Evolutionary conservation across 495 filamentous ascomycete genomes (phyloP), one percentile per base, ranked within the genome.

Genomic region (Haplographium delicatum): DNA sequence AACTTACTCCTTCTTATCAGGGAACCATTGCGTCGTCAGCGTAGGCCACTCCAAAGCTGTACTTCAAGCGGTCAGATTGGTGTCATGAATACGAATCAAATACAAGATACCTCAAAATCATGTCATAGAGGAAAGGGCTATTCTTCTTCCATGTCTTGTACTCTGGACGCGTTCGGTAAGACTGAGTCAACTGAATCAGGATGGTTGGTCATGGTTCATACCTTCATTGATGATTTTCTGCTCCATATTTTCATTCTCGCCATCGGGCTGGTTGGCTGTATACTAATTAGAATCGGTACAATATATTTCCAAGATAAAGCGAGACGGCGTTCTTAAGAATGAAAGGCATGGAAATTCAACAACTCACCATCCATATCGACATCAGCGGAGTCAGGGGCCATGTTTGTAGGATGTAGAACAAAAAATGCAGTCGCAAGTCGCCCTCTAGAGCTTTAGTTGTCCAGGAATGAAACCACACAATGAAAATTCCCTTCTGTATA

Each of bases 121-220:
- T 83, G 61, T 96, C 94, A 67, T 99, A 99, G 57, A 99, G 85
- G 67, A 96, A 96, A 2, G 91, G 90, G 55, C 89, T 85, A 68
- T 97, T 97, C 79, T 99, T 99, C 77, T 99, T 99, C 94, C 94
- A 99, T 56, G 89, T 95, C 66, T 99, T 99, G 78, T 99, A 99
- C 70, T 97, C 94, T 91, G 63, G 22, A 23, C 15, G 8, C 15
- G 38, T 16, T 45, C 66, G 25, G 42, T 44, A 62, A 62, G 39
- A 38, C 26, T 35, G 24, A 11, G 46, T 9, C 34, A 28, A 35
- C n/a, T 23, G 1, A 6, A 5, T 24, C 1, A 20, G 4, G 2
- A 11, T n/a, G 30, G 3, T 23, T 30, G 3, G 4, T 2, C 37
- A 25, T 18, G 9, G 15, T 13, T 8, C 51, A 22, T 76, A 89